A percentile compares a stretch with the other conserved stretches of the same genome.
Evolutionary conservation across 208 protist genomes (phyloP).

Genomic region (Trypanosoma congolense): DNA sequence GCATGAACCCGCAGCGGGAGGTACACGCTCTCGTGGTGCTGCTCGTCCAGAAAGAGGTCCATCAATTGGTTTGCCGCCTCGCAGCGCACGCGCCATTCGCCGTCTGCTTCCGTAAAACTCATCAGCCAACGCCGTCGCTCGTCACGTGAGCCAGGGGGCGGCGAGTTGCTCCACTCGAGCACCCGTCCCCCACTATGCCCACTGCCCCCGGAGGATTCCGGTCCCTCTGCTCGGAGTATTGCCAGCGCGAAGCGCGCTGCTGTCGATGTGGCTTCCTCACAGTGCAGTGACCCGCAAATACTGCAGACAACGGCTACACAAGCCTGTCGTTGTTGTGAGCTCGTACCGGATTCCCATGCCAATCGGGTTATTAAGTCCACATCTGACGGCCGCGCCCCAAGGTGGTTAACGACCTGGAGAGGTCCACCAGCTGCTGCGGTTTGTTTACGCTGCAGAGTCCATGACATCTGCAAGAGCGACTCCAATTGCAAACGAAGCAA

Average conservation of each 20-base stretch:
- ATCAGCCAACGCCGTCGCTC: slow-evolving; percentile 37
- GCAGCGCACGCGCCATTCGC: slow-evolving; percentile 43
- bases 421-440: slow-evolving; percentile 7
- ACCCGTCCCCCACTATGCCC: no score
- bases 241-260: slow-evolving; percentile 49
- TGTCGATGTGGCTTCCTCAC: slow-evolving; percentile 27
- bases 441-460: slow-evolving; percentile 79
- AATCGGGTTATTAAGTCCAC: slow-evolving; percentile 61
- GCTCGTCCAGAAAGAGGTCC: slow-evolving; percentile 73
- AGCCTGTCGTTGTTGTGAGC: slow-evolving; percentile 39
- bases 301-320: slow-evolving; percentile 44
- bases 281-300: slow-evolving; percentile 37
- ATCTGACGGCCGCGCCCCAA: slow-evolving; percentile 37
- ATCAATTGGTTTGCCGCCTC: slow-evolving; percentile 77
- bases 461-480: slow-evolving; percentile 62
- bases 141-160: slow-evolving; percentile 13
- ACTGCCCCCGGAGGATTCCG: slow-evolving; percentile 1
- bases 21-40: slow-evolving; percentile 58
- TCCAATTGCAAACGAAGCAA: slow-evolving; percentile 69
- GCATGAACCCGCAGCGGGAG: slow-evolving; percentile 50
- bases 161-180: background rate
- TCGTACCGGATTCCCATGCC: slow-evolving; percentile 44
- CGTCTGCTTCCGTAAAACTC: slow-evolving; percentile 37
- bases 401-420: slow-evolving; percentile 24
- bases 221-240: slow-evolving; percentile 24